Percentiles rank a stretch among this genome's conserved stretches.
phyloP scores from a whole-genome alignment of 805 yeast species.

The Candida michaelii region DNA sequence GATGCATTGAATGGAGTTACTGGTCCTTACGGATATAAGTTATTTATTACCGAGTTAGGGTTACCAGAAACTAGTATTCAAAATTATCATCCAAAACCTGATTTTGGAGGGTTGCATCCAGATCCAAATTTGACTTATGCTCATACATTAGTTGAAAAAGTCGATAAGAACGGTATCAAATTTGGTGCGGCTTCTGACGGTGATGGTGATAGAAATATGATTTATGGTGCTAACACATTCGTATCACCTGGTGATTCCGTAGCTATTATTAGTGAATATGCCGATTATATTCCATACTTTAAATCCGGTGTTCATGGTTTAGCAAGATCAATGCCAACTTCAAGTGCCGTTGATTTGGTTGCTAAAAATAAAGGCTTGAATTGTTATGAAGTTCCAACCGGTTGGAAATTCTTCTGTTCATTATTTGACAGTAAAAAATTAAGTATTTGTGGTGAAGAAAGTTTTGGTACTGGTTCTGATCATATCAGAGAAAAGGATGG shows the following conservation, averaged over 20 bases:
- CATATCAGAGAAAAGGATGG: conserved; percentile 98
- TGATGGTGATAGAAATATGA: conserved; percentile 98
- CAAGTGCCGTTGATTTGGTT: conserved; percentile 89
- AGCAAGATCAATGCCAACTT: conserved; percentile 97
- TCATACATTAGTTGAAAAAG: conserved; percentile 76
- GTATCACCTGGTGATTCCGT: conserved; percentile 99
- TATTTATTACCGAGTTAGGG: conserved; percentile 83
- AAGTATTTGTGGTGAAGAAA: conserved; percentile 97
- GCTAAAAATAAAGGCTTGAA: conserved; percentile 74
- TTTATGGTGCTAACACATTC: conserved; percentile 90
- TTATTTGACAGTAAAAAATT: conserved; percentile 89
- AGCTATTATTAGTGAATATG: conserved; percentile 94
- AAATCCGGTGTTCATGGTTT: conserved; percentile 84
- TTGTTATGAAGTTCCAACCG: conserved; percentile 95
- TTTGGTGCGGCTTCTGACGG: conserved; percentile 99
- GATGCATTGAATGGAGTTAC: conserved; percentile 95
- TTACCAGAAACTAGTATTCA: conserved; percentile 70
- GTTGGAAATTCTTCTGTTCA: conserved; percentile 98
- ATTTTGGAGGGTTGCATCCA: conserved; percentile 97
- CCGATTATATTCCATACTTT: conserved; percentile 88
- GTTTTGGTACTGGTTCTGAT: conserved; percentile 96
- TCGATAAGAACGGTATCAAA: conserved; percentile 77
- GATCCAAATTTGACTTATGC: conserved; percentile 98
- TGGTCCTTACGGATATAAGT: conserved; percentile 89
- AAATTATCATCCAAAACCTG: conserved; percentile 77